Evolutionary conservation across 2,329 filamentous ascomycete species (phyloP).

Genomic region (Diaporthe nobilis): DNA sequence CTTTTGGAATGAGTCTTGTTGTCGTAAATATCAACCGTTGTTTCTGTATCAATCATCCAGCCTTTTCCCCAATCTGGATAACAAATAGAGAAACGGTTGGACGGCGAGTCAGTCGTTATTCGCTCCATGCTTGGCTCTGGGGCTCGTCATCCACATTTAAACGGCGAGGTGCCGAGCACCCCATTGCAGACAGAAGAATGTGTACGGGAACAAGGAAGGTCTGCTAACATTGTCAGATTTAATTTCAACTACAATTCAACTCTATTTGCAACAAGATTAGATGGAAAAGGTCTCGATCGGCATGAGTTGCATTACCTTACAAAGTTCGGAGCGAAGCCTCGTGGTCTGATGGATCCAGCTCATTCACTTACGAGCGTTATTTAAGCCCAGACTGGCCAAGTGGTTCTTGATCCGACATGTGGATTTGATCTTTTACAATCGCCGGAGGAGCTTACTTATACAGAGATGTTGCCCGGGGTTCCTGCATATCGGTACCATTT

Average conservation of each 20-base stretch:
- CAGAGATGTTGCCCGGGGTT: background rate
- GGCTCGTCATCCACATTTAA: background rate
- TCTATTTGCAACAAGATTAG: background rate
- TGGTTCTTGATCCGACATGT: background rate
- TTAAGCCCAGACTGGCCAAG: too few relatives aligned
- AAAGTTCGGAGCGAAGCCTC: background rate
- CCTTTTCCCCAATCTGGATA: background rate
- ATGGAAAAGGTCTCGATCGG: background rate
- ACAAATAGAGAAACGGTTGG: background rate
- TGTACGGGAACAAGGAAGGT: background rate
- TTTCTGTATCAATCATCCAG: background rate
- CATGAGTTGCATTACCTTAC: background rate
- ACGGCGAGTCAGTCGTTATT: background rate
- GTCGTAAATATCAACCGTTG: background rate
- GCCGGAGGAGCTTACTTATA: background rate
- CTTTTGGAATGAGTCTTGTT: background rate
- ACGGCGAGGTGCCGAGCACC: background rate
- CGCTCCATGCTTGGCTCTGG: background rate
- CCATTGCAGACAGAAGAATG: background rate
- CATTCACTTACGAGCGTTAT: background rate
- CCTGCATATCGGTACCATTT: background rate
- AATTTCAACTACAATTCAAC: background rate
- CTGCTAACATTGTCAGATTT: too few relatives aligned
- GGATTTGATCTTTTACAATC: background rate
- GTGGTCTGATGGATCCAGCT: background rate